A percentile compares a stretch with the other conserved stretches of the same genome.
Conservation (phyloP, 164 flowering plant species). For the Platanus orientalis region DNA sequence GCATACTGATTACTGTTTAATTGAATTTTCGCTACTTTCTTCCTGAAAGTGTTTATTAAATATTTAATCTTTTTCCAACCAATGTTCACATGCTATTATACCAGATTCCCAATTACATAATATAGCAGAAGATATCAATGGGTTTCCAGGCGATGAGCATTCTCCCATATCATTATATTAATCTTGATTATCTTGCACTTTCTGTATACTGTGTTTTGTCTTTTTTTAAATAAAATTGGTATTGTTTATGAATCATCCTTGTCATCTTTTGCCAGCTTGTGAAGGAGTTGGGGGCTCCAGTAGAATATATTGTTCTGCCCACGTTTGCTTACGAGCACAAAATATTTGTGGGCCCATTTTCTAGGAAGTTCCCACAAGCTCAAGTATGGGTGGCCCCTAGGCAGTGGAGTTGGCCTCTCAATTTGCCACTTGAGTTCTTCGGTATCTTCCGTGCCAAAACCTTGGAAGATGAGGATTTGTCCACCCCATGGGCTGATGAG, state of each 20-base stretch:
- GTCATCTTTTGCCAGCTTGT: conserved; percentile 52
- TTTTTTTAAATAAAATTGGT: not conserved
- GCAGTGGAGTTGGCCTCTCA: conserved; percentile 99
- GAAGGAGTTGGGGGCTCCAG: conserved; percentile 87
- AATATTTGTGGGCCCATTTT: conserved; percentile 95
- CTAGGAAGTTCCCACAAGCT: conserved; percentile 88
- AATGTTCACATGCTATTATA: too few relatives aligned
- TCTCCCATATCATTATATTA: not conserved
- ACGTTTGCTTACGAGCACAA: conserved; percentile 99
- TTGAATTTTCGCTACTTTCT: too few relatives aligned
- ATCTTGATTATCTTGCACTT: not conserved
- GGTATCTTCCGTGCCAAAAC: conserved; percentile 88
- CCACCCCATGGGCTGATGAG: conserved; percentile 86
- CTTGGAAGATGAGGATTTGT: conserved; percentile 62
- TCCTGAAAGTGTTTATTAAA: too few relatives aligned
- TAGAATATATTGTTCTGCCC: conserved; percentile 87
- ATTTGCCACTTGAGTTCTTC: conserved; percentile 89
- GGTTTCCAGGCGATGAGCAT: not conserved
- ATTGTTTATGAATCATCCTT: conserved; percentile 4
- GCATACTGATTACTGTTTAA: too few relatives aligned
- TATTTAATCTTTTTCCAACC: too few relatives aligned
- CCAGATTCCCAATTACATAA: too few relatives aligned
- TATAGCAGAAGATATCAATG: too few relatives aligned
- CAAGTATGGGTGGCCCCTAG: conserved; percentile 96
- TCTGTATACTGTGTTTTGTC: not conserved